Conservation (phyloP, 106 monocot species). For the Agapanthus africanus region DNA sequence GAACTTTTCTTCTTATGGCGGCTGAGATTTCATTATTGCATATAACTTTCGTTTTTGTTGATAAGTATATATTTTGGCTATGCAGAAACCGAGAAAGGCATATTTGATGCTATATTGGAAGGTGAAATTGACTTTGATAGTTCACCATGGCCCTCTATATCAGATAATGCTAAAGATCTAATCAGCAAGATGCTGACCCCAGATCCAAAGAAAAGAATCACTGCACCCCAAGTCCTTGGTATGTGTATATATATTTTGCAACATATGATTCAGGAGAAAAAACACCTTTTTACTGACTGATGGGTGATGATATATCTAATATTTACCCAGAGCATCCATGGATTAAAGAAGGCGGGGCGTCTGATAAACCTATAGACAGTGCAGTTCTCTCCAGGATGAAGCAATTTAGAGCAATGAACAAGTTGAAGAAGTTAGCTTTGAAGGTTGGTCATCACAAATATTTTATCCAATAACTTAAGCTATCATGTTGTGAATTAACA, state of each 20-base stretch:
- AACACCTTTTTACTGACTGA: not conserved
- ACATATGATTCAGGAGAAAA: not conserved
- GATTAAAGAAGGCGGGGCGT: slow-evolving; percentile 45
- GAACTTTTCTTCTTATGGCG: no score
- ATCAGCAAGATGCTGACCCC: slow-evolving; percentile 45
- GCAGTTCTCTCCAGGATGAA: slow-evolving; percentile 46
- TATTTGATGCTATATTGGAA: slow-evolving; percentile 61
- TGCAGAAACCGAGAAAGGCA: slow-evolving; percentile 64
- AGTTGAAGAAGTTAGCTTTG: slow-evolving; percentile 40
- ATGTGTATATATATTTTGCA: not conserved
- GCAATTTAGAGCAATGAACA: slow-evolving; percentile 57
- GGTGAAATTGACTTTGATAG: slow-evolving; percentile 57
- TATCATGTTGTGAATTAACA: no score
- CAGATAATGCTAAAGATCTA: slow-evolving; percentile 53
- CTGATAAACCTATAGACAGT: slow-evolving; percentile 39
- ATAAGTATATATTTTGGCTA: no score
- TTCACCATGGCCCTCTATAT: slow-evolving; percentile 62
- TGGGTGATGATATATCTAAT: not conserved
- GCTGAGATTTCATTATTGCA: no score
- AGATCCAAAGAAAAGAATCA: slow-evolving; percentile 53
- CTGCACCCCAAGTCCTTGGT: slow-evolving; percentile 64
- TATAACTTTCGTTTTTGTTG: no score
- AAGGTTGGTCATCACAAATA: slow-evolving; percentile 19
- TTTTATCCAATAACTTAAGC: no score
- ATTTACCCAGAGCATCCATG: slow-evolving; percentile 40